Evolutionary conservation across 257 asterid genomes (phyloP).

Genomic region (Lithospermum erythrorhizon): DNA sequence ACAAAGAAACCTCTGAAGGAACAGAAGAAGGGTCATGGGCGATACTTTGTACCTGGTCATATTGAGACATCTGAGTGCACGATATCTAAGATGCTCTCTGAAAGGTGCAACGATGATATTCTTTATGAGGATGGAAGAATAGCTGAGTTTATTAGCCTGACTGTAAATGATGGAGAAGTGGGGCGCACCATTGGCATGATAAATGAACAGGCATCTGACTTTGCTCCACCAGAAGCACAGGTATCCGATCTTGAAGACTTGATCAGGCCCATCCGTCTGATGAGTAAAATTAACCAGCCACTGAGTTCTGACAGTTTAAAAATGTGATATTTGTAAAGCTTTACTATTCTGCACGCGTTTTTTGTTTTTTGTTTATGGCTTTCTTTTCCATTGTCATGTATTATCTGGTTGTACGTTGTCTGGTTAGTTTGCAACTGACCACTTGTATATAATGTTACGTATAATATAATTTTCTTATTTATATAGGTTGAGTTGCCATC

Average conservation of each 20-base stretch:
- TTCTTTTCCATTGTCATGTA: no score
- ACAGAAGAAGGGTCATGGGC: conserved; percentile 50
- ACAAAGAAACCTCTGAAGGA: conserved; percentile 29
- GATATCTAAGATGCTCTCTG: conserved; percentile 17
- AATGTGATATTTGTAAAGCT: no score
- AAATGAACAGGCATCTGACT: conserved; percentile 10
- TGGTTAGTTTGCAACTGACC: no score
- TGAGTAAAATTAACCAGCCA: conserved; percentile 18
- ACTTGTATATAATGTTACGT: no score
- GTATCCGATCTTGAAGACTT: conserved; percentile 23
- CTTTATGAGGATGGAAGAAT: conserved; percentile 30
- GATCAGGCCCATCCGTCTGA: conserved; percentile 20
- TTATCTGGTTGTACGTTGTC: no score
- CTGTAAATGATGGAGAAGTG: conserved; percentile 27
- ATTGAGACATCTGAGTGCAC: conserved; percentile 24
- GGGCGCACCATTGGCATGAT: conserved; percentile 10
- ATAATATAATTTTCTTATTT: no score
- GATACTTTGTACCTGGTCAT: conserved; percentile 73
- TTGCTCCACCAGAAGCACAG: conserved; percentile 13
- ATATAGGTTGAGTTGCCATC: no score
- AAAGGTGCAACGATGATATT: conserved; percentile 31
- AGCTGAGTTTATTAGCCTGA: conserved; percentile 71
- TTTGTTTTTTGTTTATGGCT: no score
- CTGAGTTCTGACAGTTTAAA: no score
- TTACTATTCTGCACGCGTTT: no score